A percentile compares a stretch with the other conserved stretches of the same genome.
phyloP scores from a whole-genome alignment of 352 stramenopile genomes.

The Phytophthora pistaciae region DNA sequence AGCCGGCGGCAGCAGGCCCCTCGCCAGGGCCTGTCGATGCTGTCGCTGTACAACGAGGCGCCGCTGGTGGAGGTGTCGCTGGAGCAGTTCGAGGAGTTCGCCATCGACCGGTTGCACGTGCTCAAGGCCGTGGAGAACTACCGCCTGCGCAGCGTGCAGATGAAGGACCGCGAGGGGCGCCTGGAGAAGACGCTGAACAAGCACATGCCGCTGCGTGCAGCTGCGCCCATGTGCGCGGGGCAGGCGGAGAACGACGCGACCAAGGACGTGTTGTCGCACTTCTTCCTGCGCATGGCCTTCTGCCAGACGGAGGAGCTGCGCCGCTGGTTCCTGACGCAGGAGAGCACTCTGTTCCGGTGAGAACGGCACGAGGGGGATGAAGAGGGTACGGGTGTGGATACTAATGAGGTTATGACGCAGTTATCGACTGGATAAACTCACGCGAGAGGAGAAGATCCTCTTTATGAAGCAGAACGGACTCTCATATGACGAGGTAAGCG shows the following conservation, averaged over 20 bases:
- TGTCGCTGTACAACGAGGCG: conserved; percentile 95
- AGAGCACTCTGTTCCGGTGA: conserved; percentile 95
- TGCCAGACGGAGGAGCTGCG: conserved; percentile 98
- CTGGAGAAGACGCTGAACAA: conserved; percentile 90
- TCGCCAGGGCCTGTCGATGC: conserved; percentile 61
- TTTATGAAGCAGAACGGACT: conserved; percentile 91
- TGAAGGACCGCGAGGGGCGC: conserved; percentile 76
- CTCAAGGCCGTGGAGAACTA: conserved; percentile 91
- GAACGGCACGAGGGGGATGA: background rate
- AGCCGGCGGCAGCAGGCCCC: conserved; percentile 60
- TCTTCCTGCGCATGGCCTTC: conserved; percentile 98
- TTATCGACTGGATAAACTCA: conserved; percentile 91
- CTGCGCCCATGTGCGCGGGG: conserved; percentile 45
- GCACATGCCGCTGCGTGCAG: conserved; percentile 75
- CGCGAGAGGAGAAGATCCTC: conserved; percentile 85
- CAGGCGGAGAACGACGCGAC: conserved; percentile 71
- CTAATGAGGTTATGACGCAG: conserved; percentile 28
- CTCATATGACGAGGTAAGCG: conserved; percentile 70
- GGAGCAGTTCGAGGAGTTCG: conserved; percentile 98
- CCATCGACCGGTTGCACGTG: conserved; percentile 95
- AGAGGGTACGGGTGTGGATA: background rate
- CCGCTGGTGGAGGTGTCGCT: conserved; percentile 96
- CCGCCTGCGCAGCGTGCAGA: conserved; percentile 74
- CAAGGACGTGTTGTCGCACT: conserved; percentile 97
- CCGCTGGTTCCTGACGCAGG: conserved; percentile 97